Conservation (phyloP, 1,284 basidiomycete genomes). For the Ganoderma lucidum region DNA sequence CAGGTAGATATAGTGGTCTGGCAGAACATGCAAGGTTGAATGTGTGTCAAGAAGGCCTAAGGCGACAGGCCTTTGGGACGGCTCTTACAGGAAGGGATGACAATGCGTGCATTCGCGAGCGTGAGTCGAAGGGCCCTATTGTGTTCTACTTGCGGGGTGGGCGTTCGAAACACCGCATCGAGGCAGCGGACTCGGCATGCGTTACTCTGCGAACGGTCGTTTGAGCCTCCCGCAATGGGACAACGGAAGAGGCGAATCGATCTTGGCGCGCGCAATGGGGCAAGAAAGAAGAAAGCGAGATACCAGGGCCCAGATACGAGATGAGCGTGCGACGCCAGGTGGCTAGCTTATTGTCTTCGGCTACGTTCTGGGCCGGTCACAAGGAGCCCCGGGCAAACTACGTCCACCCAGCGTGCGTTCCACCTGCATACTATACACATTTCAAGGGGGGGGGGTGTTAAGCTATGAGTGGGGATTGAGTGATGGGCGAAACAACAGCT, state of each 20-base stretch:
- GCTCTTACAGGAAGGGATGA: constrained; percentile 22
- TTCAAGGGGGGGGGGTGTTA: neutral
- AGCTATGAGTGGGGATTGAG: constrained; percentile 10
- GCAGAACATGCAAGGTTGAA: constrained; percentile 7
- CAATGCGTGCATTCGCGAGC: constrained; percentile 20
- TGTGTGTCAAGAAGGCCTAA: constrained; percentile 14
- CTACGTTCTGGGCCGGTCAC: constrained; percentile 22
- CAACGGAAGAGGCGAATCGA: constrained; percentile 8
- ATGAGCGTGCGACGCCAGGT: constrained; percentile 14
- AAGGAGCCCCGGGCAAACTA: constrained; percentile 4
- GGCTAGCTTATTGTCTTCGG: constrained; percentile 31
- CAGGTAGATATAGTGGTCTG: constrained; percentile 12
- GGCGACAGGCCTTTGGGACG: constrained; percentile 19
- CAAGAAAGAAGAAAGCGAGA: constrained; percentile 1
- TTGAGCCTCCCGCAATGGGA: constrained; percentile 8
- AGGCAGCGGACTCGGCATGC: neutral
- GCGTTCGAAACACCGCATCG: neutral
- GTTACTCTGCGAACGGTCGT: constrained; percentile 21
- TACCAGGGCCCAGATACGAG: neutral
- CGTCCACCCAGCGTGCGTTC: neutral
- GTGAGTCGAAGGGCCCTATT: constrained; percentile 25
- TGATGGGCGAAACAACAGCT: neutral
- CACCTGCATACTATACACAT: neutral
- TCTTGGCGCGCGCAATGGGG: constrained; percentile 9
- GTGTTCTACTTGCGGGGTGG: constrained; percentile 24